Evolutionary conservation across 2,329 filamentous ascomycete species (phyloP).

Genomic region (Apiospora kogelbergensis): DNA sequence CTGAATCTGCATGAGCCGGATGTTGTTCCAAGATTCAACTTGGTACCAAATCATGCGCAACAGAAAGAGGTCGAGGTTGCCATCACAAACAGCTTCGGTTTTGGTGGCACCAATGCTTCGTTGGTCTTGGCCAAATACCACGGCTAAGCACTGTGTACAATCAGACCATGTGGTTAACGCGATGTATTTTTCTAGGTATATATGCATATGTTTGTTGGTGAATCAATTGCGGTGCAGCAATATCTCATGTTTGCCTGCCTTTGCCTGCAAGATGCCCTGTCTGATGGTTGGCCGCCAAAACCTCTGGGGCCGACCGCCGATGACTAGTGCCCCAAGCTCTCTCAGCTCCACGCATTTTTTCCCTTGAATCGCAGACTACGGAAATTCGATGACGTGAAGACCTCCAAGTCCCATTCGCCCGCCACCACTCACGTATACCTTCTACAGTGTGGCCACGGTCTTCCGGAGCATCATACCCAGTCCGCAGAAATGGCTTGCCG

Average conservation of each 20-base stretch:
- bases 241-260: too few relatives aligned
- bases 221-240: too few relatives aligned
- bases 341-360: constrained; percentile 12
- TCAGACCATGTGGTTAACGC: too few relatives aligned
- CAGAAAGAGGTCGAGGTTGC: constrained; percentile 69
- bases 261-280: too few relatives aligned
- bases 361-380: constrained; percentile 9
- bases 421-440: background rate
- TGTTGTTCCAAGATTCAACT: constrained; percentile 76
- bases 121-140: constrained; percentile 66
- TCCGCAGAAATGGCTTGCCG: constrained; percentile 46
- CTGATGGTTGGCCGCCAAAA: background rate
- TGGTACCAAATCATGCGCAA: constrained; percentile 73
- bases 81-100: constrained; percentile 94
- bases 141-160: background rate
- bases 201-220: too few relatives aligned
- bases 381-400: constrained; percentile 25
- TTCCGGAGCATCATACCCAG: constrained; percentile 5
- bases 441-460: background rate
- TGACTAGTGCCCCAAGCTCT: background rate
- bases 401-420: constrained; percentile 4
- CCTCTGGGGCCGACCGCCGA: constrained; percentile 11
- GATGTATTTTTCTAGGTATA: too few relatives aligned
- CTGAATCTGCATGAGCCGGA: constrained; percentile 73
- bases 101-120: constrained; percentile 93